Percentiles rank a stretch among this genome's conserved stretches.
Conservation (phyloP, 2,329 filamentous ascomycete genomes). For the Bretziella fagacearum region DNA sequence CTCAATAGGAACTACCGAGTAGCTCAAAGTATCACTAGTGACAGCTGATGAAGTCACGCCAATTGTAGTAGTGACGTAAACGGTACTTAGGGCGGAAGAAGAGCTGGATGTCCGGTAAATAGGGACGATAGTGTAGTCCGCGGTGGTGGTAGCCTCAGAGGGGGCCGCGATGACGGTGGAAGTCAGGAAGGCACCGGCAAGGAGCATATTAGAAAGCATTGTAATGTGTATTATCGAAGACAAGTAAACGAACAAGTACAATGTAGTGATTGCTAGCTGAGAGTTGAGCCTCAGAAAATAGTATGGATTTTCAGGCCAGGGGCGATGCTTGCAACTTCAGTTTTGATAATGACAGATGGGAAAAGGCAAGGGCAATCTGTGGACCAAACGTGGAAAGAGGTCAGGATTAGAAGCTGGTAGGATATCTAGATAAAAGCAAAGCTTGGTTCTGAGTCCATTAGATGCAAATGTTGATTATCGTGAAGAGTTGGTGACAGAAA, state of each 20-base stretch:
- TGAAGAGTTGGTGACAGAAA: too few relatives aligned
- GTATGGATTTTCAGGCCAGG: neutral
- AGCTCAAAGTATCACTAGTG: neutral
- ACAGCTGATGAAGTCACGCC: neutral
- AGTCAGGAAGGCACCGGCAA: conserved; percentile 6
- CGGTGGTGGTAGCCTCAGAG: neutral
- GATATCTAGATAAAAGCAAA: too few relatives aligned
- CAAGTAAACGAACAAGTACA: neutral
- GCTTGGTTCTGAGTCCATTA: too few relatives aligned
- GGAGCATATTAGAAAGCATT: conserved; percentile 10
- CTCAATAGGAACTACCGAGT: conserved; percentile 14
- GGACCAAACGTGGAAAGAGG: neutral
- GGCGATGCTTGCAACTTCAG: neutral
- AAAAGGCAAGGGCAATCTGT: neutral
- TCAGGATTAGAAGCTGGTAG: too few relatives aligned
- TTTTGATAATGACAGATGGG: neutral
- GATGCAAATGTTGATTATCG: too few relatives aligned
- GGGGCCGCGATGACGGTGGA: conserved; percentile 4
- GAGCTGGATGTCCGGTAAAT: conserved; percentile 10
- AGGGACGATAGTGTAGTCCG: conserved; percentile 11
- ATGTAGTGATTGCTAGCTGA: neutral
- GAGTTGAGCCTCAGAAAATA: conserved; percentile 2
- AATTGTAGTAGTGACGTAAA: conserved; percentile 12
- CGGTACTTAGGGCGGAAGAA: conserved; percentile 5
- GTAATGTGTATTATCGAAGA: neutral